Percentiles rank a stretch among this genome's conserved stretches.
Evolutionary conservation across 2,329 filamentous ascomycete genomes (phyloP).

Genomic region (Fusarium pilosicola): DNA sequence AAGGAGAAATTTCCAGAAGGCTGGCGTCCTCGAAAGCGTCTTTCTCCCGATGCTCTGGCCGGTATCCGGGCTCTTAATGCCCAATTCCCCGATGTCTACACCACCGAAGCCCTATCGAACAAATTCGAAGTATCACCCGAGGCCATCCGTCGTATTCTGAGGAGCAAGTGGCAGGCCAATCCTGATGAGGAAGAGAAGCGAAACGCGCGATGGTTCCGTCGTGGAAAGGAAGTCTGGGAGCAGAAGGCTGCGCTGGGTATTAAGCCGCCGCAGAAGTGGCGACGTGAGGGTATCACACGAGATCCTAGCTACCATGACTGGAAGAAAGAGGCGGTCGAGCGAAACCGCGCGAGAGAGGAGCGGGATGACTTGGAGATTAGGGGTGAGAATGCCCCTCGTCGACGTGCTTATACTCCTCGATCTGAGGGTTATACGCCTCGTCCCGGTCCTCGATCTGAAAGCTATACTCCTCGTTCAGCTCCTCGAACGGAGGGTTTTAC

Average conservation of each 20-base stretch:
- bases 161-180: constrained; percentile 76
- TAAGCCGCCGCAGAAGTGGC: constrained; percentile 71
- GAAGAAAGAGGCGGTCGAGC: constrained; percentile 43
- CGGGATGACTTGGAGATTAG: constrained; percentile 39
- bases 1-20: constrained; percentile 81
- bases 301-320: constrained; percentile 55
- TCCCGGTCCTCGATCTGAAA: background rate
- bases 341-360: constrained; percentile 47
- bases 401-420: background rate
- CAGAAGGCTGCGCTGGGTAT: constrained; percentile 68
- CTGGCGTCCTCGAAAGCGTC: constrained; percentile 84
- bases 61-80: constrained; percentile 86
- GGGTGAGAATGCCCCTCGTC: background rate
- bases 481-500: background rate
- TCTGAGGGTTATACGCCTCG: background rate
- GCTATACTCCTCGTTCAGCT: background rate
- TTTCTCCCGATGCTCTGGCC: constrained; percentile 92
- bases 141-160: constrained; percentile 86
- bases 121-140: constrained; percentile 91
- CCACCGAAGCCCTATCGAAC: constrained; percentile 75
- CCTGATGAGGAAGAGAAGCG: constrained; percentile 67
- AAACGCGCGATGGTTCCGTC: constrained; percentile 69
- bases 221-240: constrained; percentile 69
- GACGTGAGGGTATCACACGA: constrained; percentile 61
- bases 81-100: constrained; percentile 81